phyloP scores from a whole-genome alignment of 116 monocot species.

The Iris pallida region DNA sequence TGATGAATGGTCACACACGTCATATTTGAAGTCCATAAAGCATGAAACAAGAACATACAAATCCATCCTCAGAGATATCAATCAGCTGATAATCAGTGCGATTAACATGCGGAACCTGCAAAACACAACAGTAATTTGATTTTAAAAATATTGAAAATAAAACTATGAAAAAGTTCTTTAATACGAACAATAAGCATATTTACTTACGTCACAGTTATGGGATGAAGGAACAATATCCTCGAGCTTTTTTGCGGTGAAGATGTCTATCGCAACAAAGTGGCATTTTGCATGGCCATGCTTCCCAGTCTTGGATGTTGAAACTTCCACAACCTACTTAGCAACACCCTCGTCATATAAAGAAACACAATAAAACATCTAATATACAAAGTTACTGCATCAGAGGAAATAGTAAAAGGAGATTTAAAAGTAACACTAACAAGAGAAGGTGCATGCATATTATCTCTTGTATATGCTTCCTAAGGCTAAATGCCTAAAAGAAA shows the following conservation, averaged over 20 bases:
- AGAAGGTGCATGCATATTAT: too few species aligned
- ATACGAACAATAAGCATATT: background rate
- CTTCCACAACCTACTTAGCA: constrained; percentile 50
- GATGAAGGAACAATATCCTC: constrained; percentile 85
- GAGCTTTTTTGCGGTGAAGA: constrained; percentile 66
- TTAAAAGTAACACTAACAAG: too few species aligned
- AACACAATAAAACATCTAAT: too few species aligned
- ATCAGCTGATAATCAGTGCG: constrained; percentile 81
- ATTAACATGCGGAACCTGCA: constrained; percentile 76
- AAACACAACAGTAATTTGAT: background rate
- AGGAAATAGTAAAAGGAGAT: too few species aligned
- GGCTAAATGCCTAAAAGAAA: too few species aligned
- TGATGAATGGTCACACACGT: background rate
- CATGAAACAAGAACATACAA: constrained; percentile 32
- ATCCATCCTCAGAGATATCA: constrained; percentile 81
- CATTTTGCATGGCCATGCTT: constrained; percentile 82
- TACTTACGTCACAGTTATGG: constrained; percentile 62
- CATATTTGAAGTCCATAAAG: background rate
- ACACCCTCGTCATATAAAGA: too few species aligned
- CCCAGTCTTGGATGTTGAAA: constrained; percentile 74
- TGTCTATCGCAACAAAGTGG: constrained; percentile 71
- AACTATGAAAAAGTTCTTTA: background rate
- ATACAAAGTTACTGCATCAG: too few species aligned
- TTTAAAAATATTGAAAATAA: background rate
- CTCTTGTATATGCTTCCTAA: too few species aligned